Conservation (phyloP, 768 basidiomycete genomes). For the Crucibulum laeve region DNA sequence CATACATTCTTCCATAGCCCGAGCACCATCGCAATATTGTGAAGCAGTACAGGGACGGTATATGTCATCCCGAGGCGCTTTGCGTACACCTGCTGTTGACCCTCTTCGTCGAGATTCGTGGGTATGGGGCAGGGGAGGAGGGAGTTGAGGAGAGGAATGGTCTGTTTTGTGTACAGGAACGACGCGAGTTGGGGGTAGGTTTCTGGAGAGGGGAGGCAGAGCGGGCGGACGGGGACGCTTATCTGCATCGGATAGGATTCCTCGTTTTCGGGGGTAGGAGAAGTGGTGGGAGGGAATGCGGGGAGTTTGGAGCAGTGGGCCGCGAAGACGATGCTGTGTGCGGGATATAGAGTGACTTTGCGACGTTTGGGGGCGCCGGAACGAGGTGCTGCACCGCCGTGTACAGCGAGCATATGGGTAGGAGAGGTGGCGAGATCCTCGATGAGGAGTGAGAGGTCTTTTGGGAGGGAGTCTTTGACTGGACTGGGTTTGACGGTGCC, state of each 20-base stretch:
- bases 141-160: constrained; percentile 42
- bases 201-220: constrained; percentile 59
- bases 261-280: constrained; percentile 12
- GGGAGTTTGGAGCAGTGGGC: constrained; percentile 66
- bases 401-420: constrained; percentile 52
- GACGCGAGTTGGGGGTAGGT: constrained; percentile 55
- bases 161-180: constrained; percentile 65
- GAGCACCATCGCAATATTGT: constrained; percentile 44
- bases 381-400: constrained; percentile 16
- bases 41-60: constrained; percentile 42
- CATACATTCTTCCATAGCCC: constrained; percentile 73
- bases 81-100: constrained; percentile 20
- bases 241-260: constrained; percentile 26
- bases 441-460: constrained; percentile 37
- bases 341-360: constrained; percentile 52
- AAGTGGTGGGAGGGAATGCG: constrained; percentile 36
- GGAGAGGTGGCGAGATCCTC: constrained; percentile 32
- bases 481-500: constrained; percentile 28
- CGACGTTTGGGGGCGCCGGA: constrained; percentile 12
- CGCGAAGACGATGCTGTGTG: constrained; percentile 68
- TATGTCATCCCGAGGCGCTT: constrained; percentile 32
- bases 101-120: constrained; percentile 19
- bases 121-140: constrained; percentile 40
- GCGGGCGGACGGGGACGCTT: constrained; percentile 55
- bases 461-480: constrained; percentile 30